phyloP scores from a whole-genome alignment of 2,329 filamentous ascomycete genomes.

The Penicillium frequentans region DNA sequence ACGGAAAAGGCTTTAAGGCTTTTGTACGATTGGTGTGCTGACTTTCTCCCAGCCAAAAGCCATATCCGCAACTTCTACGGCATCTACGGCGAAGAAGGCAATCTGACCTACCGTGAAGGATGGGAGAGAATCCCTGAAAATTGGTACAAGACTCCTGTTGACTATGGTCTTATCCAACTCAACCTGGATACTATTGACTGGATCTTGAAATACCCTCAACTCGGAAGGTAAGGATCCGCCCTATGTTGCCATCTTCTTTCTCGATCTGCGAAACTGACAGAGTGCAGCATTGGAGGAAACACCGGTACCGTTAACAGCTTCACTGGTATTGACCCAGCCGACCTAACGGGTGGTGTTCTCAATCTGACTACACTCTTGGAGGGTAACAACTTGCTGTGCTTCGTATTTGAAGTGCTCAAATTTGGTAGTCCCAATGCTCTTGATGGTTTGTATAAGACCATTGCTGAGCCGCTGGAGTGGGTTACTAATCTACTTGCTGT shows the following conservation, averaged over 20 bases:
- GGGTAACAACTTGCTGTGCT: constrained; percentile 43
- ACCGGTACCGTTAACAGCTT: constrained; percentile 54
- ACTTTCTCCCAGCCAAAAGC: constrained; percentile 34
- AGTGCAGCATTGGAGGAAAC: constrained; percentile 52
- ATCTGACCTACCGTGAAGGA: constrained; percentile 48
- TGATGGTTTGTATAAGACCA: constrained; percentile 27
- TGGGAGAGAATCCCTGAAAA: constrained; percentile 55
- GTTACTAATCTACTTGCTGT: constrained; percentile 29
- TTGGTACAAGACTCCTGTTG: constrained; percentile 49
- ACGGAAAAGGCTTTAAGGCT: too few species aligned
- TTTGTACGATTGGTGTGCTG: neutral
- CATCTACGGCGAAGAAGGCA: constrained; percentile 44
- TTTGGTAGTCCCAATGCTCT: constrained; percentile 34
- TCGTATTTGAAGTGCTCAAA: constrained; percentile 37
- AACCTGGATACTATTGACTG: constrained; percentile 43
- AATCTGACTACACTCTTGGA: constrained; percentile 37
- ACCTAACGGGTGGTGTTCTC: constrained; percentile 46
- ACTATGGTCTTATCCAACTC: constrained; percentile 50
- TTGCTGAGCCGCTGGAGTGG: constrained; percentile 29
- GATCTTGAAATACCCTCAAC: constrained; percentile 42
- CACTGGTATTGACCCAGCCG: constrained; percentile 44
- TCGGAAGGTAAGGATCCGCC: constrained; percentile 30
- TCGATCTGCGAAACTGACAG: neutral
- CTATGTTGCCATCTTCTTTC: neutral
- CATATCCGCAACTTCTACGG: constrained; percentile 51